Conservation (phyloP, 495 filamentous ascomycete species). For the Hypoxylon fragiforme region DNA sequence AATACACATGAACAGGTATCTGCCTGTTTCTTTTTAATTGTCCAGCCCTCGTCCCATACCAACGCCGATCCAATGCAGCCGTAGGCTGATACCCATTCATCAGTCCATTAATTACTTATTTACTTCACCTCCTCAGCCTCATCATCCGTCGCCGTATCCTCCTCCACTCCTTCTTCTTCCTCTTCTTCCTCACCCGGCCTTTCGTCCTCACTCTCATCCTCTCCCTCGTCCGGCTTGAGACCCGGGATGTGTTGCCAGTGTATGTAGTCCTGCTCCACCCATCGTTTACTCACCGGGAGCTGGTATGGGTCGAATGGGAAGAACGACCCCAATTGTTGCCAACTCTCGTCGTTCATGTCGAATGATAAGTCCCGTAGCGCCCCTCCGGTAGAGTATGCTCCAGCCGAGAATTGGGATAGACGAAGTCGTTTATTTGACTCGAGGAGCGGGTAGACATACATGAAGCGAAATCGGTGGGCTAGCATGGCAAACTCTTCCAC, state of each 20-base stretch:
- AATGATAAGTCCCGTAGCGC: constrained; percentile 67
- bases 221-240: constrained; percentile 54
- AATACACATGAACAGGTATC: constrained; percentile 33
- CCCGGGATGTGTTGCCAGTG: constrained; percentile 81
- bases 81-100: constrained; percentile 10
- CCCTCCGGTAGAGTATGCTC: constrained; percentile 50
- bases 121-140: constrained; percentile 42
- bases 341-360: constrained; percentile 65
- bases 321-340: constrained; percentile 81
- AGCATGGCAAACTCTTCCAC: constrained; percentile 89
- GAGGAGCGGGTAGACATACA: constrained; percentile 84
- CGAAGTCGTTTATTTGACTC: constrained; percentile 87
- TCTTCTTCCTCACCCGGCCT: constrained; percentile 53
- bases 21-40: constrained; percentile 17
- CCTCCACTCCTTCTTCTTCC: constrained; percentile 58
- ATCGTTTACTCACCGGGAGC: constrained; percentile 78
- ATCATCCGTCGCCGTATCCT: constrained; percentile 54
- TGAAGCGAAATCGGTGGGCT: constrained; percentile 76
- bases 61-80: constrained; percentile 28
- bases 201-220: constrained; percentile 54
- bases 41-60: constrained; percentile 6
- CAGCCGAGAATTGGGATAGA: constrained; percentile 61
- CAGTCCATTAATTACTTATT: not conserved
- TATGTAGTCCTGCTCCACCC: constrained; percentile 84
- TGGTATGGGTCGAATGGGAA: constrained; percentile 98